A percentile compares a stretch with the other conserved stretches of the same genome.
These are phyloP conservation scores for Trifolium subterraneum DNA, from an alignment of 306 rosid genomes.

Conservation along the genomic window DNA sequence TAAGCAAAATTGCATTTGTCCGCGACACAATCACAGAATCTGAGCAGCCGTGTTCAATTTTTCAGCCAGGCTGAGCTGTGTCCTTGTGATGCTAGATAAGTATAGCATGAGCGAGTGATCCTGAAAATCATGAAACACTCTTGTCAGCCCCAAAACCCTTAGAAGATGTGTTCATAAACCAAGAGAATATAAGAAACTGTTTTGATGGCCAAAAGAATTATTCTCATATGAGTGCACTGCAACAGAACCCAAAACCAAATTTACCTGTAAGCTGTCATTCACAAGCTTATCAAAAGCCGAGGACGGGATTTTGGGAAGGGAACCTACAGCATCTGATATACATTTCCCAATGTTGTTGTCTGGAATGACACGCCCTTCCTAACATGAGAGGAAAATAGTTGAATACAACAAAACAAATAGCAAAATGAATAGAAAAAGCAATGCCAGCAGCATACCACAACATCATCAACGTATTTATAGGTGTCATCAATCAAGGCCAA, in stretches of 20 bases:
- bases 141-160: constrained; percentile 28
- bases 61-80: constrained; percentile 82
- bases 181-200: constrained; percentile 2
- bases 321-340: constrained; percentile 67
- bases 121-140: constrained; percentile 44
- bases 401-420: background rate
- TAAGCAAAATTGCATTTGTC: constrained; percentile 3
- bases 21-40: constrained; percentile 54
- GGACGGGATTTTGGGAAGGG: constrained; percentile 77
- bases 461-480: constrained; percentile 84
- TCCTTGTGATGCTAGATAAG: constrained; percentile 85
- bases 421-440: background rate
- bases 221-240: background rate
- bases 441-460: constrained; percentile 50
- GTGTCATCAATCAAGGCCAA: constrained; percentile 81
- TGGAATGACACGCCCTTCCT: constrained; percentile 75
- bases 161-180: background rate
- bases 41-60: constrained; percentile 96
- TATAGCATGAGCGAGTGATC: constrained; percentile 83
- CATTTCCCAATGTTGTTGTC: constrained; percentile 77
- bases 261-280: constrained; percentile 79
- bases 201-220: background rate
- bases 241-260: background rate
- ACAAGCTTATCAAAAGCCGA: constrained; percentile 74
- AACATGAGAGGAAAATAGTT: constrained; percentile 16